Conservation (phyloP, 805 yeast genomes). For the Metschnikowia cubensis region DNA sequence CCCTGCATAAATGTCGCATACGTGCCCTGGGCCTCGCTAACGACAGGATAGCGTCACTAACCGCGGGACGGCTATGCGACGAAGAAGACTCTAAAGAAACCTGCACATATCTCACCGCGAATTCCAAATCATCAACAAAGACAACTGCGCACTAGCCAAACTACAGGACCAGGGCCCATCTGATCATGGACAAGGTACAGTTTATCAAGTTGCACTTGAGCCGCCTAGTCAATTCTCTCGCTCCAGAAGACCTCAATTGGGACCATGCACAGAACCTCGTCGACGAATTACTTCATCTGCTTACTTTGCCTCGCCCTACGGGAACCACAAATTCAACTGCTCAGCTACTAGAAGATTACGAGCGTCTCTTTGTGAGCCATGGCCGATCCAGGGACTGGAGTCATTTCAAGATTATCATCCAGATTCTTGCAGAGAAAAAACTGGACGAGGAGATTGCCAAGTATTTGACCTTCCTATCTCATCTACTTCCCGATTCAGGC, state of each 20-base stretch:
- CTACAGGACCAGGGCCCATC: slow-evolving; percentile 23
- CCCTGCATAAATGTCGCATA: not conserved
- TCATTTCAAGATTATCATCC: slow-evolving; percentile 28
- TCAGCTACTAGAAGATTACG: slow-evolving; percentile 21
- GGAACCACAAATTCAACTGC: slow-evolving; percentile 14
- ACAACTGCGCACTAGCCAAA: slow-evolving; percentile 4
- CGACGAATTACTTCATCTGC: slow-evolving; percentile 22
- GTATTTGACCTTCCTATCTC: slow-evolving; percentile 32
- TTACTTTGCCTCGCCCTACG: not conserved
- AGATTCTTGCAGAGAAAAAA: slow-evolving; percentile 25
- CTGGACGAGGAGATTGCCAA: slow-evolving; percentile 30
- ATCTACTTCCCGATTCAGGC: slow-evolving; percentile 7
- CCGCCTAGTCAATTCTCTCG: slow-evolving; percentile 33
- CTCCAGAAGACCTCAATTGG: slow-evolving; percentile 36
- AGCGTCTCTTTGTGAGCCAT: slow-evolving; percentile 23
- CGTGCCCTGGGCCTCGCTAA: not conserved
- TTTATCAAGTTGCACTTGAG: slow-evolving; percentile 30
- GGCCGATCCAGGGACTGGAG: slow-evolving; percentile 30
- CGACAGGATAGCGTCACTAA: not conserved
- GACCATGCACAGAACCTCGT: slow-evolving; percentile 31
- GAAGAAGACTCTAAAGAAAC: not conserved
- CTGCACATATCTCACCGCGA: slow-evolving; percentile 5
- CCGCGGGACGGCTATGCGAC: not conserved
- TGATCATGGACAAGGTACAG: slow-evolving; percentile 23
- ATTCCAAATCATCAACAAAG: slow-evolving; percentile 3